Evolutionary conservation across 2,329 filamentous ascomycete species (phyloP), one percentile per base, ranked within the genome.

Genomic region (Fusarium illudens): DNA sequence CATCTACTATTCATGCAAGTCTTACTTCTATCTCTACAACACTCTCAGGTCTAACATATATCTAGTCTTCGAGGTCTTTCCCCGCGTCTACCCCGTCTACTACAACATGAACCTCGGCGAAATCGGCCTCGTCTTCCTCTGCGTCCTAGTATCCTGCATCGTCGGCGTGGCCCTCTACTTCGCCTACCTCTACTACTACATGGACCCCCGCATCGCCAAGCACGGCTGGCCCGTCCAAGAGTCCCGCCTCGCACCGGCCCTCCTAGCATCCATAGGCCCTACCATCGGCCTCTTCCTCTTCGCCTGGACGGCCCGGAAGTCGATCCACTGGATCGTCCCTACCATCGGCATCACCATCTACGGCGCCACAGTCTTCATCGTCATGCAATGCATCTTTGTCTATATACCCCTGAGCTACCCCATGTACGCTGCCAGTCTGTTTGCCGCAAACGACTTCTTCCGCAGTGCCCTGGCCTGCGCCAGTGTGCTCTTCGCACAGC

Each of bases 21-120:
- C 9, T 3, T 7, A 17, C 36, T 29, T 32, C 7, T 4, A 6
- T 5, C 11, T 19, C 5, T 29, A 7, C 3, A 6, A n/a, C 17
- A 11, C 27, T 1, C 20, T 15, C 3, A 12, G 13, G 32, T 6
- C 54, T 73, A 63, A 73, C 65, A 57, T 13, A 15, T 13, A 15
- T 48, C 46, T 25, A 79, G 77, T 81, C 76, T 91, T 91, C 73
- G 88, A 90, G 71, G 85, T 85, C n/a, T 90, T 91, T 75, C 88
- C 88, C 4, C 79, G 89, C 13, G 87, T 90, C 58, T 91, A 89
- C 74, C 82, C 83, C 3, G 81, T 81, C 36, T 79, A 84, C 71
- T 91, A 91, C 77, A 76, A 79, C 73, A 89, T 91, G 83, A 84
- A 81, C 61, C 76, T 86, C 3, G 87, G 87, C 30, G 75, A 87